These are phyloP conservation scores for Sparassis latifolia DNA, from an alignment of 1,284 basidiomycete genomes.

Conservation along the genomic window DNA sequence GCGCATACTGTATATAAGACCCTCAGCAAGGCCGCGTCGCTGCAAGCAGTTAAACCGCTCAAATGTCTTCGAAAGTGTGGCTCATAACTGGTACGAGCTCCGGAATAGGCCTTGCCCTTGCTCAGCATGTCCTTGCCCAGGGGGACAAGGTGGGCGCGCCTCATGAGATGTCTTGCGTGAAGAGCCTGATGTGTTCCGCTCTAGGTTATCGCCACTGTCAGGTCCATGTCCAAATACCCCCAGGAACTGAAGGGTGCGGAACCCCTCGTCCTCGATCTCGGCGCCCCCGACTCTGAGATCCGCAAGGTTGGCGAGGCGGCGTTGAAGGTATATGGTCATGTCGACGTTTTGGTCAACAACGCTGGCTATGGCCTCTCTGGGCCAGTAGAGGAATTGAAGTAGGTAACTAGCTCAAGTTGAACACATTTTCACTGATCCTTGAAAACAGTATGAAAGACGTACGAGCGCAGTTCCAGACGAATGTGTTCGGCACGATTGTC, in stretches of 20 bases:
- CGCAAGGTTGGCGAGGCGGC: constrained; percentile 13
- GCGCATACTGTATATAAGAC: background rate
- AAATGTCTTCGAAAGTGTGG: constrained; percentile 16
- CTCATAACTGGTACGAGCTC: constrained; percentile 27
- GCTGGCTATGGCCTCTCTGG: constrained; percentile 19
- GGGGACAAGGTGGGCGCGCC: constrained; percentile 18
- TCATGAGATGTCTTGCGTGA: background rate
- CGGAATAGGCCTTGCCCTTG: constrained; percentile 22
- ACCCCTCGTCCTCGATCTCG: constrained; percentile 20
- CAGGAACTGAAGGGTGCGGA: constrained; percentile 14
- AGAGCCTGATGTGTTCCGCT: background rate
- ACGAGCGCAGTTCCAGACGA: constrained; percentile 24
- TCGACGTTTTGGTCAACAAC: constrained; percentile 3
- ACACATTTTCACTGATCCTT: background rate
- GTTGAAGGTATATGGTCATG: constrained; percentile 12
- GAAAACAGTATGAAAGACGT: constrained; percentile 14
- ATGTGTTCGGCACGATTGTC: constrained; percentile 26
- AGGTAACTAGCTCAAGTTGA: background rate
- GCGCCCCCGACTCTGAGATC: constrained; percentile 17
- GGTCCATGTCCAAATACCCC: constrained; percentile 16
- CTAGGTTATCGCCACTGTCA: constrained; percentile 23
- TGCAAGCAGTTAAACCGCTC: background rate
- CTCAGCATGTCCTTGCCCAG: constrained; percentile 17
- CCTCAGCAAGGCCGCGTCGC: background rate
- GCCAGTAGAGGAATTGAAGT: constrained; percentile 25